Evolutionary conservation across 2,329 filamentous ascomycete species (phyloP), one percentile per base, ranked within the genome.

Genomic region (Fusarium tuaranense): DNA sequence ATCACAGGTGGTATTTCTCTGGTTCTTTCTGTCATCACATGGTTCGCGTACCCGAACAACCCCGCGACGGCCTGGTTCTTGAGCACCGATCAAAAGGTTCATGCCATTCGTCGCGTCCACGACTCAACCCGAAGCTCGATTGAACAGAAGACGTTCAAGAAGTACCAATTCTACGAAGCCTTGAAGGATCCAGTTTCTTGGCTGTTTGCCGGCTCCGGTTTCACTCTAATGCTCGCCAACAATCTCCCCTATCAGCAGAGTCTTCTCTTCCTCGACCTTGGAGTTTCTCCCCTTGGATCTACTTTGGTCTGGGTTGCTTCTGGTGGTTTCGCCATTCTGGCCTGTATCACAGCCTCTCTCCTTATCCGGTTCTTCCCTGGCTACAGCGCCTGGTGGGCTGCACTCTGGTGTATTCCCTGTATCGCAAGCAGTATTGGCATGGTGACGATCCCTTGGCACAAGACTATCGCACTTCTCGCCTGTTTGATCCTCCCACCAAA

Each of bases 161-260:
- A 68, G 44, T 74, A 80, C 36, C 80, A 82, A 61, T 79, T 80
- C 18, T 67, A 79, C 46, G 80, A 82, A 44, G 79, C 80, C 2
- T 55, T 81, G 32, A 75, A 68, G 39, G 80, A 81, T 22, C 78
- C 78, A 0, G 78, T 81, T 27, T 77, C 80, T 6, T 82, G 80
- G 80, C 71, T 80, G 0, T 81, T 81, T 41, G 74, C 79, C 0
- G 64, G 78, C 5, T 76, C 79, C 27, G 78, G 80, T 2, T 80
- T 81, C 30, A 77, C 79, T 4, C 80, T 84, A 48, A 83, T 85
- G 74, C 81, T 85, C 63, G 80, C 81, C 18, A 83, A 83, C 51
- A 82, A 82, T 8, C 65, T 81, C 16, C 83, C 84, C 3, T 85
- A 84, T 57, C 83, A 85, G 65, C 83, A 76, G 20, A 73, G 70